Evolutionary conservation across 116 monocot species (phyloP).

Genomic region (Thalassia testudinum): DNA sequence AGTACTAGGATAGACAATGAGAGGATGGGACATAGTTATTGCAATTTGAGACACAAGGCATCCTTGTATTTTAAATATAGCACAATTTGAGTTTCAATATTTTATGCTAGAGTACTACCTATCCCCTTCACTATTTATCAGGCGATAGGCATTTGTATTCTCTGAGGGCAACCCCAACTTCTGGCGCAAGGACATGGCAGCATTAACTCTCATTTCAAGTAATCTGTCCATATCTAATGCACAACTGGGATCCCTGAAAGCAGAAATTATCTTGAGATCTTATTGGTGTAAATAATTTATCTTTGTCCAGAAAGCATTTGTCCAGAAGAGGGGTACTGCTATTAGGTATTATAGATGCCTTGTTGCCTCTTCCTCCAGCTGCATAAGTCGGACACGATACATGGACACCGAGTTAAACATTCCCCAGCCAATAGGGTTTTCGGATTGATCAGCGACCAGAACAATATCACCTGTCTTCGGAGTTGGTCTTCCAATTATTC

Average conservation of each 20-base stretch:
- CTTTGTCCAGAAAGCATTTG: too few relatives aligned
- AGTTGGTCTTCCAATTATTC: slow-evolving; percentile 78
- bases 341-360: slow-evolving; percentile 14
- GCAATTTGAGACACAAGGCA: too few relatives aligned
- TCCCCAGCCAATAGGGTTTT: slow-evolving; percentile 97
- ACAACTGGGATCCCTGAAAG: slow-evolving; percentile 51
- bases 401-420: slow-evolving; percentile 95
- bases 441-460: slow-evolving; percentile 80
- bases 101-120: too few relatives aligned
- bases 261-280: slow-evolving; percentile 1
- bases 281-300: too few relatives aligned
- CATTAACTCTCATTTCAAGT: slow-evolving; percentile 66
- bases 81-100: too few relatives aligned
- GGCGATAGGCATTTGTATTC: slow-evolving; percentile 74
- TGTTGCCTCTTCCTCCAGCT: slow-evolving; percentile 82
- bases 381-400: slow-evolving; percentile 92
- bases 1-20: too few relatives aligned
- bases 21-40: too few relatives aligned
- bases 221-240: slow-evolving; percentile 70
- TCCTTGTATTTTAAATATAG: too few relatives aligned
- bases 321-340: too few relatives aligned
- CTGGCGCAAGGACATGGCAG: slow-evolving; percentile 52
- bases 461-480: slow-evolving; percentile 86
- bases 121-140: slow-evolving; percentile 96
- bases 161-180: slow-evolving; percentile 70